Percentiles rank a stretch among this genome's conserved stretches.
These are phyloP conservation scores for Naganishia sp. DNA, from an alignment of 1,284 basidiomycete genomes.

Conservation along the genomic window DNA sequence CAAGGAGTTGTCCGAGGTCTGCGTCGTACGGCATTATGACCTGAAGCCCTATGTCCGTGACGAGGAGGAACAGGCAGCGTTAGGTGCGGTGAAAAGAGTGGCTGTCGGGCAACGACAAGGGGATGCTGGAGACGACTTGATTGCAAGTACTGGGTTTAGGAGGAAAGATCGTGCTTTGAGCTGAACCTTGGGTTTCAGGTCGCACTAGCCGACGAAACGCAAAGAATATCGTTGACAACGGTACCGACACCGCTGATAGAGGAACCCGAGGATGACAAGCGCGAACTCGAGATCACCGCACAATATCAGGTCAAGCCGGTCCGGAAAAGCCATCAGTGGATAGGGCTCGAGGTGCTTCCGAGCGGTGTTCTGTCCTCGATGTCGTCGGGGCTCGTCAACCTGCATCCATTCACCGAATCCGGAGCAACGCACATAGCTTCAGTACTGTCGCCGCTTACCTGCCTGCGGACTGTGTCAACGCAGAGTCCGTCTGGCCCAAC, in stretches of 20 bases:
- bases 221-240: constrained; percentile 34
- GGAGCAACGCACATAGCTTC: constrained; percentile 32
- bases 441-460: constrained; percentile 44
- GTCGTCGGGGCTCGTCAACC: constrained; percentile 46
- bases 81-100: constrained; percentile 46
- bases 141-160: background rate
- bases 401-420: constrained; percentile 33
- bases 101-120: constrained; percentile 14
- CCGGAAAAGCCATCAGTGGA: constrained; percentile 41
- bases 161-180: background rate
- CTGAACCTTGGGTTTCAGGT: constrained; percentile 7
- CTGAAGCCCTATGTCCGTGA: constrained; percentile 41
- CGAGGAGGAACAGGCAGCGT: constrained; percentile 38
- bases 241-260: constrained; percentile 22
- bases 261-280: constrained; percentile 32
- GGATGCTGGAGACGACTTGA: constrained; percentile 28
- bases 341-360: constrained; percentile 40
- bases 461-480: constrained; percentile 58
- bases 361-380: constrained; percentile 46
- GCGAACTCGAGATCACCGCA: constrained; percentile 27
- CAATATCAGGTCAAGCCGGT: constrained; percentile 31
- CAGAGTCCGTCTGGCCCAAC: constrained; percentile 48
- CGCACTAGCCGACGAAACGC: constrained; percentile 32
- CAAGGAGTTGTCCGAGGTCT: constrained; percentile 38
- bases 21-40: constrained; percentile 46